Percentiles rank a stretch among this genome's conserved stretches.
These are phyloP conservation scores for Alternaria sp. DNA, from an alignment of 2,329 filamentous ascomycete species.

Conservation along the genomic window DNA sequence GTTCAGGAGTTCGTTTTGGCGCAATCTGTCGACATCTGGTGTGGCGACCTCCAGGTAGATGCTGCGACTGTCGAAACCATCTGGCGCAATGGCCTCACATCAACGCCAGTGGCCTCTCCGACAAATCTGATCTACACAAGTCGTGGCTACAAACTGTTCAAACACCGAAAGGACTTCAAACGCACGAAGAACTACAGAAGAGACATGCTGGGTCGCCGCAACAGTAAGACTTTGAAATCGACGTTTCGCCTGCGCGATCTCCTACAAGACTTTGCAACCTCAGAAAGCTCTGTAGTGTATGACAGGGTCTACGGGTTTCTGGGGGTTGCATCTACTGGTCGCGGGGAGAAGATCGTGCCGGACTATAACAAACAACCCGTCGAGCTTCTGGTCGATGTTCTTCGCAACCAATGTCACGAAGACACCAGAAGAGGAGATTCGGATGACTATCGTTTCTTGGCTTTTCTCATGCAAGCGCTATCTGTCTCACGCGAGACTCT, in stretches of 20 bases:
- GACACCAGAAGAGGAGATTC: conserved; percentile 1
- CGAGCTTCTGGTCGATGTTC: conserved; percentile 24
- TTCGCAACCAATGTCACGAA: conserved; percentile 19
- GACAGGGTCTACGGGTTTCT: conserved; percentile 26
- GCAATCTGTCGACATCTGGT: conserved; percentile 21
- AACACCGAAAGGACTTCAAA: conserved; percentile 21
- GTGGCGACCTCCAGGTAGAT: conserved; percentile 15
- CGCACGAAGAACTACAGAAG: conserved; percentile 15
- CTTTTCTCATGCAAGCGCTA: conserved; percentile 18
- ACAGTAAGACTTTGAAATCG: conserved; percentile 10
- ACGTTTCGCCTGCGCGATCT: conserved; percentile 24
- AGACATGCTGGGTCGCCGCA: conserved; percentile 16
- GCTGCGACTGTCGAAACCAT: conserved; percentile 17
- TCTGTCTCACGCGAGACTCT: conserved; percentile 16
- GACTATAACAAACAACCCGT: conserved; percentile 20
- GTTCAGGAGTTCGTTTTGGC: conserved; percentile 26
- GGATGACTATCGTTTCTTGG: conserved; percentile 19
- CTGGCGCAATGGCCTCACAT: conserved; percentile 12
- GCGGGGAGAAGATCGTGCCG: conserved; percentile 16
- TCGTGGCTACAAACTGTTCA: conserved; percentile 19
- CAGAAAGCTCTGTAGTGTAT: conserved; percentile 18
- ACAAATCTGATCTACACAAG: conserved; percentile 7
- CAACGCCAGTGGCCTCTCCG: conserved; percentile 2
- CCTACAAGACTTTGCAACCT: conserved; percentile 17
- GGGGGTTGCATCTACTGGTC: conserved; percentile 16